A percentile compares a stretch with the other conserved stretches of the same genome.
These are phyloP conservation scores for Geranium rotundifolium DNA, from an alignment of 345 rosid species.

Conservation along the genomic window DNA sequence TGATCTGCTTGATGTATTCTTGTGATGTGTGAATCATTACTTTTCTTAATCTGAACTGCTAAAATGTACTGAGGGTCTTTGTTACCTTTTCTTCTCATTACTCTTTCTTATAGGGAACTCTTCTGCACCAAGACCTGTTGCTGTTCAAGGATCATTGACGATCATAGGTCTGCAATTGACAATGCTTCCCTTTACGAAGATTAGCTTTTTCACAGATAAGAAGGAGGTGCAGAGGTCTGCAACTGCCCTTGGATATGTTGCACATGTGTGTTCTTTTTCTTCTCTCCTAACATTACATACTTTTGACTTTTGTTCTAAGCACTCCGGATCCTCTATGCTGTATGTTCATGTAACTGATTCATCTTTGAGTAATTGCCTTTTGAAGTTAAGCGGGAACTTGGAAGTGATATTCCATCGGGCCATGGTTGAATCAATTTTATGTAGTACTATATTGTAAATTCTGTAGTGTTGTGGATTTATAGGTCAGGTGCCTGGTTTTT, in stretches of 20 bases:
- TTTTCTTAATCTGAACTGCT: neutral
- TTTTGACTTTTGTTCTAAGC: neutral
- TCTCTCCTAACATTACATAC: conserved; percentile 4
- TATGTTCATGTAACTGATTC: too few relatives aligned
- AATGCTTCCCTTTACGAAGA: conserved; percentile 80
- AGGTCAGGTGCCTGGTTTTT: neutral
- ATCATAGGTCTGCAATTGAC: conserved; percentile 81
- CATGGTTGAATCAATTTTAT: neutral
- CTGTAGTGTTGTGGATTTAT: neutral
- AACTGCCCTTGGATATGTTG: conserved; percentile 83
- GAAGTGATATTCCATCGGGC: too few relatives aligned
- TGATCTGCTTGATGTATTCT: too few relatives aligned
- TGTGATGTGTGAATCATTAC: too few relatives aligned
- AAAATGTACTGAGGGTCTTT: neutral
- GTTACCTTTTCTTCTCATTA: neutral
- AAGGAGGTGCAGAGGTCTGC: conserved; percentile 92
- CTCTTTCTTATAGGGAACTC: conserved; percentile 27
- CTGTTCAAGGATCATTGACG: conserved; percentile 67
- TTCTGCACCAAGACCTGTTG: conserved; percentile 42
- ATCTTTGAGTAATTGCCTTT: neutral
- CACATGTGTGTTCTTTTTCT: conserved; percentile 66
- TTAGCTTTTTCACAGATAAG: conserved; percentile 85
- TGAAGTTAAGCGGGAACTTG: too few relatives aligned
- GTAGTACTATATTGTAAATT: too few relatives aligned
- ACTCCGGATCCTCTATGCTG: too few relatives aligned